phyloP scores from a whole-genome alignment of 805 yeast genomes.

The Candida sanyiensis region DNA sequence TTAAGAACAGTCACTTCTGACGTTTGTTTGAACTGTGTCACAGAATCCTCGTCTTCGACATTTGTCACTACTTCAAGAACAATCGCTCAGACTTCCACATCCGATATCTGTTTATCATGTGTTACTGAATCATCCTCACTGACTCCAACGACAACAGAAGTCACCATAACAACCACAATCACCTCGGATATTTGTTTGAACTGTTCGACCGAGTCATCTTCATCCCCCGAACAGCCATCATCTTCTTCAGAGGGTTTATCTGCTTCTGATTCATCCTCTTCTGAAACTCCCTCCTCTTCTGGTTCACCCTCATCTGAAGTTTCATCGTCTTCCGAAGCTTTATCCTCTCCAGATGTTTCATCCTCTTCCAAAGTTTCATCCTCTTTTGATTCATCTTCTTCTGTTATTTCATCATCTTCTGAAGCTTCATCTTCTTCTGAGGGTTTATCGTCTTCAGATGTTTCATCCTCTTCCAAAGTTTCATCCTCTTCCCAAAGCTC shows the following conservation, averaged over 20 bases:
- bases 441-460: background rate
- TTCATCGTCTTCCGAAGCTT: background rate
- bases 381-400: background rate
- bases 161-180: background rate
- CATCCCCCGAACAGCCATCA: background rate
- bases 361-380: background rate
- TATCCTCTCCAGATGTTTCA: slow-evolving; percentile 1
- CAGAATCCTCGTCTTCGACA: background rate
- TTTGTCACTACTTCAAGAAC: background rate
- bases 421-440: slow-evolving; percentile 1
- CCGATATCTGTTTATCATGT: slow-evolving; percentile 1
- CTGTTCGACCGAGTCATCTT: background rate
- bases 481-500: background rate
- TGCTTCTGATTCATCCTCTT: slow-evolving; percentile 2
- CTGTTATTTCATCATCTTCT: background rate
- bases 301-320: background rate
- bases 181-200: slow-evolving; percentile 1
- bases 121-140: background rate
- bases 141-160: background rate
- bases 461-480: background rate
- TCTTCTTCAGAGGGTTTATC: background rate
- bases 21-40: slow-evolving; percentile 2
- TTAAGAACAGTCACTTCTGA: too few species aligned
- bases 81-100: background rate
- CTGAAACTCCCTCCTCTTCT: background rate